A percentile compares a stretch with the other conserved stretches of the same genome.
Evolutionary conservation across 192 early-diverging fungal species (phyloP).

Genomic region (Oehlia diaphana): DNA sequence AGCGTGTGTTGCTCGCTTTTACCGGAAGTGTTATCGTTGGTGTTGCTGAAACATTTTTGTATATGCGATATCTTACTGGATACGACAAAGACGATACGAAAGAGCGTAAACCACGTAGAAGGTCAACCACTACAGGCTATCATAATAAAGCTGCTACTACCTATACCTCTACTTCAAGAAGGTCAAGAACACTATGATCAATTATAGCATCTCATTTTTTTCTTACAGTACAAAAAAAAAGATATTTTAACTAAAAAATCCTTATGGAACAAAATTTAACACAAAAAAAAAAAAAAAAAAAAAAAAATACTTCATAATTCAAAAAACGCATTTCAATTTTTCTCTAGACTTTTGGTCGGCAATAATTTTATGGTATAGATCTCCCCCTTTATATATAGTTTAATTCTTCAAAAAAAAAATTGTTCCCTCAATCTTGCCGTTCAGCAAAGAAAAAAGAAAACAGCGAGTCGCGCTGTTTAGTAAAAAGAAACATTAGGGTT

Average conservation of each 20-base stretch:
- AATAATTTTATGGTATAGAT: too few relatives aligned
- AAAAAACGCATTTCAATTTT: too few relatives aligned
- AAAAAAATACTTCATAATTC: too few relatives aligned
- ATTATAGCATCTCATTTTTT: background rate
- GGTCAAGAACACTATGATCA: background rate
- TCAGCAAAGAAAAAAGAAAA: too few relatives aligned
- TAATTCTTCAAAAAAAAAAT: too few relatives aligned
- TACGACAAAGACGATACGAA: conserved; percentile 20
- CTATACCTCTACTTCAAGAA: background rate
- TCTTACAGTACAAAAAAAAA: background rate
- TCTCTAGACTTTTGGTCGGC: too few relatives aligned
- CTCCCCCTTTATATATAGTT: too few relatives aligned
- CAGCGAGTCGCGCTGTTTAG: too few relatives aligned
- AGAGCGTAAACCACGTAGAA: conserved; percentile 16
- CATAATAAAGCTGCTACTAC: conserved; percentile 9
- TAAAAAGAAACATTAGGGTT: too few relatives aligned
- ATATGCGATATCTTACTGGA: conserved; percentile 31
- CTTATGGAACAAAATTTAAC: background rate
- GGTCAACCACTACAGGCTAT: background rate
- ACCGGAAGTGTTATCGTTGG: conserved; percentile 26
- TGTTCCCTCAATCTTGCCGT: too few relatives aligned
- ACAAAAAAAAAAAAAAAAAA: too few relatives aligned
- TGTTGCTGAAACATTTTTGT: conserved; percentile 30
- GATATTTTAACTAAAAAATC: too few relatives aligned
- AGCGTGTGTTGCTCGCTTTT: conserved; percentile 33